Conservation (phyloP, 148 eudicot genomes). For the Cornus florida region DNA sequence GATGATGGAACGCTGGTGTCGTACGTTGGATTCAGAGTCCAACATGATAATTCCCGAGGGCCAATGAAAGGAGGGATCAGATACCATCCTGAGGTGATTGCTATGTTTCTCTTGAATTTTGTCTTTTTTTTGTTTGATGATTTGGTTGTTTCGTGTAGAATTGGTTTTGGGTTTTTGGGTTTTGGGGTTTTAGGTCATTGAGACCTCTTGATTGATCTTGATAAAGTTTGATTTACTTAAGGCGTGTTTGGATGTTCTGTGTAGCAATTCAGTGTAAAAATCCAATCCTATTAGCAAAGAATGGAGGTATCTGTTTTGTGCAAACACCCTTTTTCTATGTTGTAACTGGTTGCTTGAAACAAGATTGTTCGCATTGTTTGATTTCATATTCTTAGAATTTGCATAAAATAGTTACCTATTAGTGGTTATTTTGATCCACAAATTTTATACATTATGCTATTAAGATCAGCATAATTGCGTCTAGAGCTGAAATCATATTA, state of each 20-base stretch:
- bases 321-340: too few species aligned
- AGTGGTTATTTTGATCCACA: background rate
- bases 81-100: slow-evolving; percentile 56
- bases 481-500: too few species aligned
- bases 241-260: background rate
- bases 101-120: background rate
- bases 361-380: background rate
- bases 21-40: slow-evolving; percentile 52
- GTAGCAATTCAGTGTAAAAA: background rate
- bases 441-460: background rate
- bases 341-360: too few species aligned
- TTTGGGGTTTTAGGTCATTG: background rate
- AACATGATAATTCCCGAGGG: slow-evolving; percentile 62
- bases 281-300: background rate
- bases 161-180: background rate
- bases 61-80: slow-evolving; percentile 73
- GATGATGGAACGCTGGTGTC: slow-evolving; percentile 52
- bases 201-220: background rate
- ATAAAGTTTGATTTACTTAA: background rate
- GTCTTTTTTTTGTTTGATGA: background rate
- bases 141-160: background rate
- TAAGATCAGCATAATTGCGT: background rate
- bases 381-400: background rate
- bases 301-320: background rate
- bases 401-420: too few species aligned